A percentile compares a stretch with the other conserved stretches of the same genome.
These are phyloP conservation scores for Puccinellia tenuiflora DNA, from an alignment of 176 grass and related monocot species.

Conservation along the genomic window DNA sequence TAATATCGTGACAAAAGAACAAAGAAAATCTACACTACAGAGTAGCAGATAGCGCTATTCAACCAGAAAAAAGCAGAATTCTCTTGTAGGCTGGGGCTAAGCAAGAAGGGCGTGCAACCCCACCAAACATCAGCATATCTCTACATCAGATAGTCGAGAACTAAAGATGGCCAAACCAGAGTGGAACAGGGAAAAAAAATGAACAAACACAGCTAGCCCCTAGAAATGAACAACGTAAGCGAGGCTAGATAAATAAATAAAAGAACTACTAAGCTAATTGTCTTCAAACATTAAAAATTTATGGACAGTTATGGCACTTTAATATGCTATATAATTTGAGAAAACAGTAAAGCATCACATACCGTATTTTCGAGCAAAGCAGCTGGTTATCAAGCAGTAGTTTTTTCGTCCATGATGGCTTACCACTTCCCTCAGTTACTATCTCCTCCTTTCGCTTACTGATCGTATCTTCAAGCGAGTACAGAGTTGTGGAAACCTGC, in stretches of 20 bases:
- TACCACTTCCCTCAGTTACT: constrained; percentile 35
- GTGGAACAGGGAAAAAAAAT: neutral
- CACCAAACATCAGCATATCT: neutral
- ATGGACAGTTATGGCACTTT: neutral
- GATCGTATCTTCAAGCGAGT: constrained; percentile 83
- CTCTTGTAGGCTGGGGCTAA: neutral
- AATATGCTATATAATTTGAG: neutral
- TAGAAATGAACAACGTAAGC: neutral
- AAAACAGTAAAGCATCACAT: constrained; percentile 6
- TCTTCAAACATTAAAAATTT: neutral
- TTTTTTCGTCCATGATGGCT: constrained; percentile 92
- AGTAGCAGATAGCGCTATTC: neutral
- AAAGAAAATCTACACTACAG: neutral
- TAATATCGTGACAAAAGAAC: neutral
- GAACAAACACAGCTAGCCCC: neutral
- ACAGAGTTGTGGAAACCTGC: constrained; percentile 53
- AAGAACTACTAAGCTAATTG: neutral
- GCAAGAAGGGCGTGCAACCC: neutral
- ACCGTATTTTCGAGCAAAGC: constrained; percentile 92
- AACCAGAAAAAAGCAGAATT: neutral
- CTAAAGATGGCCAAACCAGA: neutral
- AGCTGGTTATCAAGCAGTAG: constrained; percentile 59
- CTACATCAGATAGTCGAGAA: neutral
- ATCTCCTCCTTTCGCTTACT: constrained; percentile 64
- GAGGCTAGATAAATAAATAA: neutral